These are phyloP conservation scores for Blastomyces gilchristii DNA, from an alignment of 2,329 filamentous ascomycete genomes.

Conservation along the genomic window DNA sequence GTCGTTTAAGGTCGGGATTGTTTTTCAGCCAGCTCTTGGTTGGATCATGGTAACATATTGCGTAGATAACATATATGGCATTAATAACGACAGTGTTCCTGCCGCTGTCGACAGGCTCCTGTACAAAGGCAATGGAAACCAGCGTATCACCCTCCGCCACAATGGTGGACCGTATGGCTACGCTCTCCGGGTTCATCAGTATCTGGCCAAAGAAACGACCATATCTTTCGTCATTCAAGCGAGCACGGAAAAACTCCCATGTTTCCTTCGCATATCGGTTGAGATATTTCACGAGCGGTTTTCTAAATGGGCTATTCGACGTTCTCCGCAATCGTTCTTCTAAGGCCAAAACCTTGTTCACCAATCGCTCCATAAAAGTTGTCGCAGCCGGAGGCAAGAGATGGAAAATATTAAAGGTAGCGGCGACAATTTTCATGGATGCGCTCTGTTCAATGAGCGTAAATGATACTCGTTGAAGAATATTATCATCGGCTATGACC, in stretches of 20 bases:
- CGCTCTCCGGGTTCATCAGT: constrained; percentile 63
- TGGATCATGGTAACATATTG: constrained; percentile 58
- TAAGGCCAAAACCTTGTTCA: constrained; percentile 80
- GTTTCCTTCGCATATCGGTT: constrained; percentile 87
- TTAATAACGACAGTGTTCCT: constrained; percentile 75
- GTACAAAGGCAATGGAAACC: constrained; percentile 53
- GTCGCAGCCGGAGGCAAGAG: constrained; percentile 84
- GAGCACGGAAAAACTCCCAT: constrained; percentile 67
- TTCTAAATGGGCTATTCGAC: constrained; percentile 80
- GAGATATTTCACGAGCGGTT: constrained; percentile 82
- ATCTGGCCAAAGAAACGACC: constrained; percentile 87
- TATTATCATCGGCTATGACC: constrained; percentile 68
- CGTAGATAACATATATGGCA: constrained; percentile 72
- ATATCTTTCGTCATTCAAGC: constrained; percentile 73
- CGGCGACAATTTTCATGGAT: constrained; percentile 88
- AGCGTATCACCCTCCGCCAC: constrained; percentile 63
- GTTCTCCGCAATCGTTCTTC: constrained; percentile 79
- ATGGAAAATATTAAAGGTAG: constrained; percentile 94
- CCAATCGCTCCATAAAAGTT: constrained; percentile 79
- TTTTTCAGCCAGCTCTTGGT: constrained; percentile 56
- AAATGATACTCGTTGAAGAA: constrained; percentile 84
- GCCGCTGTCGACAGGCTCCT: constrained; percentile 55
- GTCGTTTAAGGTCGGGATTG: constrained; percentile 48
- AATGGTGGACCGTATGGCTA: constrained; percentile 62
- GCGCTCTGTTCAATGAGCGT: constrained; percentile 86